Base-by-base conservation (phyloP, 1,284 basidiomycete species). In the Ganoderma leucocontextum region DNA sequence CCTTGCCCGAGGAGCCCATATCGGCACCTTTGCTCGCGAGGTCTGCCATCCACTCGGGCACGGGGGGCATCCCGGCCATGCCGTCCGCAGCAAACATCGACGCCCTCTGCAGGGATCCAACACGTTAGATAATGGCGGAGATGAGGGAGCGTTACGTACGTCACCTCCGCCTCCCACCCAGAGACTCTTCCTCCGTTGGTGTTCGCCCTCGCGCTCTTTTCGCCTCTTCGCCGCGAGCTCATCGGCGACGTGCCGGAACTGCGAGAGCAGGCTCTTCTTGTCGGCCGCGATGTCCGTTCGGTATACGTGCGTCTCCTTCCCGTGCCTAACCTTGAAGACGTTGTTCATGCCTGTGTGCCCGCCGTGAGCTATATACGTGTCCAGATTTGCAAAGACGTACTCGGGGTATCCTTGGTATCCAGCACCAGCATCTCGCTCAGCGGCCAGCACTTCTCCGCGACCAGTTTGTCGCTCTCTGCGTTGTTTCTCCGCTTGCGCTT, bases 291-390 rank as follows among this genome's bases (percentile, higher is more conserved):
- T 86, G 69, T 97, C 93, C 1, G 95, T 95, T 42, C 96, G 89
- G 79, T 96, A 99, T 10, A 99, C 96, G 77, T 95, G 92, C 2
- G 93, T 95, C 81, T 99, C 97, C 80, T 97, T 97, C 9, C 93
- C 92, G 64, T 97, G 89, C 73, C 94, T 89, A 75, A 99, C 91
- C 84, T 99, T 99, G 86, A 99, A 93, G 0, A 98, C 97, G 76
- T 99, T 98, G 19, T 91, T 95, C 83, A 99, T 91, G 63, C 90
- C 97, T 96, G 44, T 10, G 2, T 6, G 33, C 9, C 19, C 38
- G 12, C 9, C 15, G 33, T 65, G n/a, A 64, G 65, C 59, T n/a
- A 42, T 53, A 59, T 10, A 10, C 57, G 65, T 35, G 5, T 8
- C 25, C 7, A 42, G 19, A 53, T 12, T 4, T 63, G 60, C 12